Percentiles rank a stretch among this genome's conserved stretches.
These are phyloP conservation scores for Sphaerosporella brunnea DNA, from an alignment of 495 filamentous ascomycete genomes.

Conservation along the genomic window DNA sequence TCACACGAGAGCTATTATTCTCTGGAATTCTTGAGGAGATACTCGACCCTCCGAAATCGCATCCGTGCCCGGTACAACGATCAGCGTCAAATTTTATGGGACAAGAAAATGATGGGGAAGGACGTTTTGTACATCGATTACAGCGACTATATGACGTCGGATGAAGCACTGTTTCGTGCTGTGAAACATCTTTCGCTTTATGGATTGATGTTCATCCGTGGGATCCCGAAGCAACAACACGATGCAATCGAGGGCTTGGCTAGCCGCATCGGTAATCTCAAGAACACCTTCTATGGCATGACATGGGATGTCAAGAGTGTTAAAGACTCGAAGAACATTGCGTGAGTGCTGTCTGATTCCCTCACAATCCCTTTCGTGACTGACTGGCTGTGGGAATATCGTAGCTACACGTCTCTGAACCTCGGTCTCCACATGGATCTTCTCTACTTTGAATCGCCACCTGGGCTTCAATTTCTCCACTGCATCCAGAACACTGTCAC, in stretches of 20 bases:
- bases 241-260: conserved; percentile 48
- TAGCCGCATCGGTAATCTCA: conserved; percentile 50
- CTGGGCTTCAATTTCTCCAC: conserved; percentile 69
- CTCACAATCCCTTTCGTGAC: background rate
- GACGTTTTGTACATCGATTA: conserved; percentile 39
- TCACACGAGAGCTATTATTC: conserved; percentile 36
- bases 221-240: conserved; percentile 43
- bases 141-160: conserved; percentile 46
- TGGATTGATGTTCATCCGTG: conserved; percentile 56
- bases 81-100: conserved; percentile 23
- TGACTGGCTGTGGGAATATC: background rate
- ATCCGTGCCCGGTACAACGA: conserved; percentile 20
- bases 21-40: conserved; percentile 22
- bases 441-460: conserved; percentile 65
- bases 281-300: conserved; percentile 70
- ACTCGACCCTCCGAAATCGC: conserved; percentile 9
- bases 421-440: conserved; percentile 86
- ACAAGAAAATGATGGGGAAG: conserved; percentile 27
- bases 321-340: conserved; percentile 67
- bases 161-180: conserved; percentile 35
- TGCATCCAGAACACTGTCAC: conserved; percentile 56
- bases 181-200: conserved; percentile 37
- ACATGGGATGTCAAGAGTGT: conserved; percentile 78
- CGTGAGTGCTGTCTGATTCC: conserved; percentile 26
- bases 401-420: conserved; percentile 50